Evolutionary conservation across 2,329 filamentous ascomycete genomes (phyloP), one percentile per base, ranked within the genome.

Genomic region (Penicillium verrucosum): DNA sequence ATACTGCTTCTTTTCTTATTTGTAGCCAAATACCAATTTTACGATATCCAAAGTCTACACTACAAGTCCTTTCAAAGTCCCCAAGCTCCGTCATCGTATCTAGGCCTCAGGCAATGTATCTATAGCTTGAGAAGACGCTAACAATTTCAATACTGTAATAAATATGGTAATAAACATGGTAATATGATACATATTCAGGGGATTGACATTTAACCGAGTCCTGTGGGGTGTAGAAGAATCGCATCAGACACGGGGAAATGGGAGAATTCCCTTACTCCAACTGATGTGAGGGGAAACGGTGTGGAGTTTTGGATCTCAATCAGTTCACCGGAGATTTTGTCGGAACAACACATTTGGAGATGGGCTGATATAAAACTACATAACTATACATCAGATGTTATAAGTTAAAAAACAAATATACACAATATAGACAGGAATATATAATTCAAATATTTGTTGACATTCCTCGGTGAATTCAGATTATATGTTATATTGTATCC

Each of bases 261-360:
- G 18, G 12, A 21, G 18, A 21, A 16, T 34, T 18, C 12, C 10
- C 11, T 62, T 70, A 68, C 68, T 65, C 68, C 68, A 68, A 70
- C 52, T 66, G 30, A 3, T 41, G 67, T 70, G 68, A 70, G 68
- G 68, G 68, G 68, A 68, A 67, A 48, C n/a, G 5, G 27, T 48
- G 52, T 38, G 41, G 50, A 51, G 62, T 56, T 34, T 56, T 37
- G 18, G 30, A 18, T 48, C 62, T 59, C 30, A 43, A 62, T 64
- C 61, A 65, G 63, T 56, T 66, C 64, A 66, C 64, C 64, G 64
- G 59, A 52, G 51, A 32, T 47, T 25, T 34, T 59, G 18, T 62
- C 61, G 60, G 48, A 41, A 51, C 30, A 42, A 51, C 46, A 62
- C 37, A 30, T 38, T 43, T 37, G 38, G 16, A 50, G 44, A 55